Conservation (phyloP, 2,329 filamentous ascomycete species). For the Diaporthe ilicicola region DNA sequence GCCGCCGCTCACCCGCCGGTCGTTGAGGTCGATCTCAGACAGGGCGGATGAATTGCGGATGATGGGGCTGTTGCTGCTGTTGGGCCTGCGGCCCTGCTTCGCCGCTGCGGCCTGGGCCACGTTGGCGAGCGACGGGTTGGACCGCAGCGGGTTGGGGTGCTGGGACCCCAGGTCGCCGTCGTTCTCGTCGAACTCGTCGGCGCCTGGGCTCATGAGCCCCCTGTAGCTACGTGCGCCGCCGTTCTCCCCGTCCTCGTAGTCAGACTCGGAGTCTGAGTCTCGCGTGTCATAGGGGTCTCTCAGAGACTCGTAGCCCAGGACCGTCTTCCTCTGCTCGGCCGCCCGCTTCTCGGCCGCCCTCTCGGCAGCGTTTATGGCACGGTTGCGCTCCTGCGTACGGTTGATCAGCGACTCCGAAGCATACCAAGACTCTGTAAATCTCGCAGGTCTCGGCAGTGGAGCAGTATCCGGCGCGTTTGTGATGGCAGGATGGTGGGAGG, state of each 20-base stretch:
- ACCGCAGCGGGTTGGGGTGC: conserved; percentile 63
- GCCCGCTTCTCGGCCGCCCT: conserved; percentile 41
- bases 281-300: conserved; percentile 53
- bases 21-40: conserved; percentile 56
- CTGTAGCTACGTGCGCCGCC: conserved; percentile 37
- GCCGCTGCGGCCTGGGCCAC: not conserved
- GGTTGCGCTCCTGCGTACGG: conserved; percentile 62
- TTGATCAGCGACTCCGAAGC: conserved; percentile 62
- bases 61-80: conserved; percentile 44
- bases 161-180: conserved; percentile 35
- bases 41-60: conserved; percentile 45
- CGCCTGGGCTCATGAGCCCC: conserved; percentile 30
- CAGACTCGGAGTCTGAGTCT: conserved; percentile 50
- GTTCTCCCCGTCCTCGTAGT: conserved; percentile 38
- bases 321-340: conserved; percentile 43
- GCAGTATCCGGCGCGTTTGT: conserved; percentile 35
- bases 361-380: conserved; percentile 46
- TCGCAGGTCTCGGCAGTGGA: conserved; percentile 50
- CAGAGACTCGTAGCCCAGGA: conserved; percentile 56
- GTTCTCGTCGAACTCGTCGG: conserved; percentile 39
- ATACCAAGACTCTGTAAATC: conserved; percentile 64
- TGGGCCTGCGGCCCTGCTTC: conserved; percentile 28
- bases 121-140: conserved; percentile 52
- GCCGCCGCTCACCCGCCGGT: conserved; percentile 53
- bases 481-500: conserved; percentile 33